Base-by-base conservation (phyloP, 1,139 yeast species). In the Meyerozyma sp. region DNA sequence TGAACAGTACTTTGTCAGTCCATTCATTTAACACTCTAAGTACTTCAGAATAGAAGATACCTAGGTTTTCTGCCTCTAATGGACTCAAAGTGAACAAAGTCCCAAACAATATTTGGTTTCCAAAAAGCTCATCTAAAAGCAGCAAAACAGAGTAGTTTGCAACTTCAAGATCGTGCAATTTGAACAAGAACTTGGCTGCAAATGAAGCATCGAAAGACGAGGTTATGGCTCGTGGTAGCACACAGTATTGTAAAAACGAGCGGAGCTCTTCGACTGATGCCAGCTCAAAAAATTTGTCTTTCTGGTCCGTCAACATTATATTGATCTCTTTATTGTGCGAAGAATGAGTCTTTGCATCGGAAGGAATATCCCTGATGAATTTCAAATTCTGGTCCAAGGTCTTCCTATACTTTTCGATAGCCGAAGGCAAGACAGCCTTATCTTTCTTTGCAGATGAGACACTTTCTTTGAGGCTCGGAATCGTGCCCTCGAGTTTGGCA, bases 181-280 rank as follows among this genome's bases (percentile, higher is more conserved):
- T 65, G 48, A 79, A 75, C 3, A 88, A 53, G 56, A 90, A 88
- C 45, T 75, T 69, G 1, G 89, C 81, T 37, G 82, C 66, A 57
- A 68, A 90, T 1, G 85, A 73, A 0, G 98, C 96, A 65, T 91
- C 98, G 49, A 83, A 78, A 0, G 96, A 83, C 0, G 97, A 87
- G 52, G 84, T 89, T 3, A 84, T 61, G 3, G 84, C 76, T 53
- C 97, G 72, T 13, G 96, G 97, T 16, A 90, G 62, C 5, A 89
- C 56, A 61, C 96, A 88, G 43, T 65, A 64, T 47, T 84, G 83
- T 30, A 88, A 57, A 45, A 89, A 73, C 5, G 64, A 58, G 32
- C 58, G 56, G 11, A 68, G 51, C 37, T 54, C 58, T 2, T 45
- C 43, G 4, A 29, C 32, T 4, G 68, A 47, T 9, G 49, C 42